phyloP scores from a whole-genome alignment of 2,329 filamentous ascomycete genomes.

The Botrytis paeoniae region DNA sequence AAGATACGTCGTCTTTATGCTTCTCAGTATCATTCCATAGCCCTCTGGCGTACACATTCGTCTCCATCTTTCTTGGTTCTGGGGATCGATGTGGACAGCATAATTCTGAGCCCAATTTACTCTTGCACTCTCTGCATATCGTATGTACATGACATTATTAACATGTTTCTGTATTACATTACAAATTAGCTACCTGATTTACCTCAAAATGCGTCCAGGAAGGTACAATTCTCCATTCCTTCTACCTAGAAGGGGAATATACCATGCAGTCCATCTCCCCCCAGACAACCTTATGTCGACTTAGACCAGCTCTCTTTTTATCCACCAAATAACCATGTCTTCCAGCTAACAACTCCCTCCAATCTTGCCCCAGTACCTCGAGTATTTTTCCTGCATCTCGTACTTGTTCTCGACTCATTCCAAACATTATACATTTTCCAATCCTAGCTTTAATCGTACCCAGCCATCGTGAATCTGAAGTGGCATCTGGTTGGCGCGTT shows the following conservation, averaged over 20 bases:
- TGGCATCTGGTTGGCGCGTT: neutral
- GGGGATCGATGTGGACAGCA: constrained; percentile 58
- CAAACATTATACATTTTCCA: constrained; percentile 74
- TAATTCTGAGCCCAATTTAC: constrained; percentile 76
- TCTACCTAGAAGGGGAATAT: constrained; percentile 34
- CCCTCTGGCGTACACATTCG: constrained; percentile 64
- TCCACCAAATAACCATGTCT: constrained; percentile 72
- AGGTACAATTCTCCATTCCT: neutral
- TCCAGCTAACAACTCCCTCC: constrained; percentile 69
- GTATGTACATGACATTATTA: constrained; percentile 81
- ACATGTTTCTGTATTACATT: constrained; percentile 62
- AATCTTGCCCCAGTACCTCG: constrained; percentile 58
- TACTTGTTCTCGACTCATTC: constrained; percentile 58
- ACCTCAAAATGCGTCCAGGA: neutral
- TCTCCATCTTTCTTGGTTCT: constrained; percentile 61
- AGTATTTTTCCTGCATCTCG: constrained; percentile 58
- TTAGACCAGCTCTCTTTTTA: constrained; percentile 58
- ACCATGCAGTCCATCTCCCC: constrained; percentile 76
- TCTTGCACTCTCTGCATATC: constrained; percentile 78
- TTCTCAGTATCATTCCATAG: constrained; percentile 73
- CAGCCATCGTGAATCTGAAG: constrained; percentile 57
- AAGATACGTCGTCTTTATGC: constrained; percentile 81
- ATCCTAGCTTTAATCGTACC: constrained; percentile 63
- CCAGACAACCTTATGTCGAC: constrained; percentile 69
- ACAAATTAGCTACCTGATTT: neutral